Base-by-base conservation (phyloP, 805 yeast species). In the Candida succiphila region DNA sequence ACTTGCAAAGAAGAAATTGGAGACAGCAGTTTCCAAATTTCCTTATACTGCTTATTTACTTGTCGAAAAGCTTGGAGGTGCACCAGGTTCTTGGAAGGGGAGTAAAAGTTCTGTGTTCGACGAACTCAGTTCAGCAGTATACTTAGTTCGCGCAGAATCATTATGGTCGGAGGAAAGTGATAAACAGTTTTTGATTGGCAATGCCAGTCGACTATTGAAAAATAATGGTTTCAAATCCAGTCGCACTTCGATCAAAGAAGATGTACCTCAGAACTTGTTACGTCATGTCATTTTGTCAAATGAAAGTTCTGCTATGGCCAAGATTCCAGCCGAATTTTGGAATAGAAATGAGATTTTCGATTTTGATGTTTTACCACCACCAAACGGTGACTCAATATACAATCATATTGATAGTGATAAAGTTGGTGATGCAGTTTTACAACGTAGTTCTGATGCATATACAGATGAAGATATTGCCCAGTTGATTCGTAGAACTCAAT, bases 291-390 rank as follows among this genome's bases (percentile, higher is more conserved):
- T 82, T 22, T 54, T 82, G 27, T 77, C 87, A 0, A 83, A 81
- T 14, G 92, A 81, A 51, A 74, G 73, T 17, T 67, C 73, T 27
- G 67, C 78, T 1, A 75, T 82, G 81, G 83, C 84, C 1, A 69
- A 72, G 42, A 62, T 81, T 17, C 94, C 94, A 1, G 46, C 63
- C 18, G 44, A 54, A 2, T 63, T 79, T 17, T 82, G 86, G 82
- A 66, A 68, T 2, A 50, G 68, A 18, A 65, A 76, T 35, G 79
- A 78, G 35, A 65, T 76, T 13, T 74, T 61, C 46, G 94, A 82
- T 43, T 82, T 69, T 48, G 94, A 82, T 52, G 69, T 79, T 2
- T 51, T 82, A 17, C 88, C 94, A 2, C 92, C 94, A 2, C 45
- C 45, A 15, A 54, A 56, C 7, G 73, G 76, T 16, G 67, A 60